These are phyloP conservation scores for Taphrina populina DNA, from an alignment of 1,139 yeast genomes.

Conservation along the genomic window DNA sequence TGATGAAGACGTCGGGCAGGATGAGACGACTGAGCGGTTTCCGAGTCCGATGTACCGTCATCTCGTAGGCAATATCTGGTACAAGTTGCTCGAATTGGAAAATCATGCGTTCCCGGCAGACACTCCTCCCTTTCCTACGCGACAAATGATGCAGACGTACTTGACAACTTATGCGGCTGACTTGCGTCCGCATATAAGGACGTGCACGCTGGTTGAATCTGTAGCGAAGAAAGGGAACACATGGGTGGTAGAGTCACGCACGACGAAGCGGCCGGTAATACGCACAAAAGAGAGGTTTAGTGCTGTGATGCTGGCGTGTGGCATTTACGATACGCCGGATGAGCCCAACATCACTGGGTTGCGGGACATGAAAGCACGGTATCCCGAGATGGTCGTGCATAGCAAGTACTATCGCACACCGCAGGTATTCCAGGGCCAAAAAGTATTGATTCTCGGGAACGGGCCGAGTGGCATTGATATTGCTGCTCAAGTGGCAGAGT, in stretches of 20 bases:
- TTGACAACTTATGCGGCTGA: slow-evolving; percentile 49
- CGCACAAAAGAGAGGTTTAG: slow-evolving; percentile 49
- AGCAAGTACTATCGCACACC: slow-evolving; percentile 60
- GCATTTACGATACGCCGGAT: slow-evolving; percentile 24
- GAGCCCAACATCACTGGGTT: slow-evolving; percentile 57
- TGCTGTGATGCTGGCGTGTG: slow-evolving; percentile 18
- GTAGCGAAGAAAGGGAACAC: slow-evolving; percentile 55
- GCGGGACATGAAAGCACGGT: slow-evolving; percentile 50
- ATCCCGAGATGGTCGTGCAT: slow-evolving; percentile 57
- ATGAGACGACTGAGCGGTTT: slow-evolving; percentile 19
- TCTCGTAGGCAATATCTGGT: slow-evolving; percentile 20
- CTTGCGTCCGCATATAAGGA: neutral
- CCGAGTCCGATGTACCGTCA: slow-evolving; percentile 38
- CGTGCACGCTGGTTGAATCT: neutral
- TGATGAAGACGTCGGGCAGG: slow-evolving; percentile 31
- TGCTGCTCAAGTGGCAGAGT: slow-evolving; percentile 54
- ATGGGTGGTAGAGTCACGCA: slow-evolving; percentile 47
- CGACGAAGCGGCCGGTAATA: slow-evolving; percentile 41
- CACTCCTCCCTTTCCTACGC: slow-evolving; percentile 8
- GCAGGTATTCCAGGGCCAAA: slow-evolving; percentile 47
- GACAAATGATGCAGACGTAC: slow-evolving; percentile 49
- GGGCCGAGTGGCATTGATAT: slow-evolving; percentile 64
- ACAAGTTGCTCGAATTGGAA: slow-evolving; percentile 1
- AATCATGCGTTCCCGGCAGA: slow-evolving; percentile 8
- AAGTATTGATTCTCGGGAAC: slow-evolving; percentile 59